A percentile compares a stretch with the other conserved stretches of the same genome.
Conservation (phyloP, 2,329 filamentous ascomycete species). For the Pseudogymnoascus sp. region DNA sequence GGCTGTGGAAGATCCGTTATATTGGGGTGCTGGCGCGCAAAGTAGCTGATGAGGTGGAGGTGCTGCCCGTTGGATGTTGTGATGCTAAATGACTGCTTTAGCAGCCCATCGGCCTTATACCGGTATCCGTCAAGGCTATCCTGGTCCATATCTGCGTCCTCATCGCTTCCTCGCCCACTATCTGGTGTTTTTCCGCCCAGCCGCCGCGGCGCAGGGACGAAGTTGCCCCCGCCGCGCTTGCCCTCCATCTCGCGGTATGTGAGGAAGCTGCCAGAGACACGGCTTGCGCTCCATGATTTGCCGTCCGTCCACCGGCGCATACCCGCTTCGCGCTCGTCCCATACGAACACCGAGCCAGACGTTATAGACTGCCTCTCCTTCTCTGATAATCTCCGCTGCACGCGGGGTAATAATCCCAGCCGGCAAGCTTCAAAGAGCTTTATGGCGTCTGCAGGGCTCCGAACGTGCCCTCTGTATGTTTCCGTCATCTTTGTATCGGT, state of each 20-base stretch:
- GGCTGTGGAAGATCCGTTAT: constrained; percentile 70
- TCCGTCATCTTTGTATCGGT: constrained; percentile 39
- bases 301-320: constrained; percentile 99
- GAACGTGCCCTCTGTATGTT: constrained; percentile 90
- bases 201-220: constrained; percentile 48
- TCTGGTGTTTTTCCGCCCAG: constrained; percentile 71
- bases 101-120: constrained; percentile 92
- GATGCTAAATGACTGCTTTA: constrained; percentile 99
- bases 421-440: constrained; percentile 96
- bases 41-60: constrained; percentile 96
- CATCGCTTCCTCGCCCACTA: constrained; percentile 70
- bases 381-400: constrained; percentile 87
- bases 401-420: constrained; percentile 73
- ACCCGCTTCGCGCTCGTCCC: constrained; percentile 96
- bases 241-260: constrained; percentile 99
- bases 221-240: constrained; percentile 74
- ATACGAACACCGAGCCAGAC: constrained; percentile 97
- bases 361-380: constrained; percentile 95
- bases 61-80: constrained; percentile 85
- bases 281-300: constrained; percentile 97
- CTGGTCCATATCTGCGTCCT: constrained; percentile 60
- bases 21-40: constrained; percentile 68
- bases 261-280: constrained; percentile 93
- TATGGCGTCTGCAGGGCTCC: constrained; percentile 93
- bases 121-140: constrained; percentile 82